Percentiles rank a stretch among this genome's conserved stretches.
These are phyloP conservation scores for Trichoderma atroviride DNA, from an alignment of 2,329 filamentous ascomycete genomes.

Conservation along the genomic window DNA sequence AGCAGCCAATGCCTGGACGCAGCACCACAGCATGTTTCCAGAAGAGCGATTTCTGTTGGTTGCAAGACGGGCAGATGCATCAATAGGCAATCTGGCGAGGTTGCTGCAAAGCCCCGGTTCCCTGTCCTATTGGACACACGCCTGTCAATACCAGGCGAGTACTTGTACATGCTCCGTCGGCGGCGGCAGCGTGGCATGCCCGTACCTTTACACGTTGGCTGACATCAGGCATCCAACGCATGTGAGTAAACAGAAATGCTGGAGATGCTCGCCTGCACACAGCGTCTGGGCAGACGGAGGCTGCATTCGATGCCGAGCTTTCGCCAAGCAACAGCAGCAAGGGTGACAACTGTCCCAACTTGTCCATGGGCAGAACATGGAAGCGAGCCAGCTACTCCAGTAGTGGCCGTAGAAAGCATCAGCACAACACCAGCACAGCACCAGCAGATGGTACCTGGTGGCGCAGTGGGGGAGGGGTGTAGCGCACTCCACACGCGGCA, in stretches of 20 bases:
- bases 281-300: neutral
- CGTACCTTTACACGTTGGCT: neutral
- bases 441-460: neutral
- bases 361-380: neutral
- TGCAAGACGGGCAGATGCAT: constrained; percentile 15
- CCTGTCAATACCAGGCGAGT: neutral
- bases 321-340: neutral
- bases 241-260: neutral
- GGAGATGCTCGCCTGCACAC: constrained; percentile 6
- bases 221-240: neutral
- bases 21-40: constrained; percentile 19
- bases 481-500: neutral
- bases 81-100: constrained; percentile 17
- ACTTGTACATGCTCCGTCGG: neutral
- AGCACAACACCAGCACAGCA: neutral
- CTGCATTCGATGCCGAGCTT: neutral
- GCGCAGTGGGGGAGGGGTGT: constrained; percentile 21
- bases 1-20: constrained; percentile 22
- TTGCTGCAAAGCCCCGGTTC: constrained; percentile 18
- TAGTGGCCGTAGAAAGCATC: too few relatives aligned
- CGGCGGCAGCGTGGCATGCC: neutral
- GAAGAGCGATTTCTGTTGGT: constrained; percentile 25
- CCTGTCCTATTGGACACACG: constrained; percentile 13
- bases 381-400: neutral
- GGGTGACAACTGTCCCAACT: constrained; percentile 1